phyloP scores from a whole-genome alignment of 495 filamentous ascomycete species.

The Penicillium salamii region DNA sequence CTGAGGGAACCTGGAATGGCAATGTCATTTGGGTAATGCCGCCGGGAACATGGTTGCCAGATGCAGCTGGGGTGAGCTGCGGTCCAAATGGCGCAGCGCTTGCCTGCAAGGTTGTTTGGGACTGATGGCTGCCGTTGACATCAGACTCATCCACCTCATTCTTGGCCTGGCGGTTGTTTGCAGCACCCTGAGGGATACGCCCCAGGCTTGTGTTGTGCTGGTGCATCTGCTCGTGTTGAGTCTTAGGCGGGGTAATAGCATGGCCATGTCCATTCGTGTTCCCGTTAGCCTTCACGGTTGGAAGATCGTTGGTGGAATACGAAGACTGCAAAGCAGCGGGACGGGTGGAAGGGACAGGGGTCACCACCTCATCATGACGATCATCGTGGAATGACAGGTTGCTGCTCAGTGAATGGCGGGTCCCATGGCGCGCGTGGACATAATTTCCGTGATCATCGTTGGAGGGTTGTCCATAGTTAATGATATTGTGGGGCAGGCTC shows the following conservation, averaged over 20 bases:
- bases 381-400: conserved; percentile 35
- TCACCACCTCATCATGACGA: conserved; percentile 22
- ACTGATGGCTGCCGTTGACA: conserved; percentile 41
- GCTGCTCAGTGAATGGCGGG: conserved; percentile 58
- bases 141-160: conserved; percentile 49
- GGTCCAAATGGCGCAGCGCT: conserved; percentile 68
- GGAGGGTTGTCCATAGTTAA: conserved; percentile 34
- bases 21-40: conserved; percentile 19
- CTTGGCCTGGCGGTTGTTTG: conserved; percentile 63
- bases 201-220: conserved; percentile 81
- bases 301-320: conserved; percentile 85
- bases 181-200: conserved; percentile 63
- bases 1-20: conserved; percentile 21
- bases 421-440: conserved; percentile 31
- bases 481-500: conserved; percentile 67
- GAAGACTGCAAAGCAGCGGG: conserved; percentile 65
- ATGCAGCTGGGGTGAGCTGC: conserved; percentile 29
- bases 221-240: conserved; percentile 72
- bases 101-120: conserved; percentile 71
- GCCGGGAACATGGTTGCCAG: conserved; percentile 15
- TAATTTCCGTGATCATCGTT: conserved; percentile 18
- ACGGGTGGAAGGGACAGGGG: conserved; percentile 27
- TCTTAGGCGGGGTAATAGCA: conserved; percentile 57
- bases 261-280: conserved; percentile 33
- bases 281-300: conserved; percentile 70